These are phyloP conservation scores for Cylindrodendrum hubeiense DNA, from an alignment of 2,329 filamentous ascomycete genomes.

Conservation along the genomic window DNA sequence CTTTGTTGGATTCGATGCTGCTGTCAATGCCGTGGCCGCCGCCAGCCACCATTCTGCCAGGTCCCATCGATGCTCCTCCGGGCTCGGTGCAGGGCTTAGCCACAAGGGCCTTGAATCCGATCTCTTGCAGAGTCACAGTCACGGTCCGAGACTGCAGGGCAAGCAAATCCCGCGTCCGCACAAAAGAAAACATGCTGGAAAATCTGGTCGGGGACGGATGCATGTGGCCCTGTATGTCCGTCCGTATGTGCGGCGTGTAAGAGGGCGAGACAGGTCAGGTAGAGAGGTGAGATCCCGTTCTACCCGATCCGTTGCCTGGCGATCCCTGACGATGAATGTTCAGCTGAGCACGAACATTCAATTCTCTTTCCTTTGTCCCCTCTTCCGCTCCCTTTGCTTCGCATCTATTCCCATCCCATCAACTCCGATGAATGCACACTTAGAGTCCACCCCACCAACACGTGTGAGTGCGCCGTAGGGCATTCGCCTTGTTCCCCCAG, in stretches of 20 bases:
- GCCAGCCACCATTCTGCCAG: not conserved
- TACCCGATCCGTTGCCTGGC: not conserved
- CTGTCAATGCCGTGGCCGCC: not conserved
- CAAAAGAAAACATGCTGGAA: not conserved
- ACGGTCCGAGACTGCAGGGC: not conserved
- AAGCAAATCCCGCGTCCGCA: not conserved
- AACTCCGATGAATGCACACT: not conserved
- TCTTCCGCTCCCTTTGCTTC: not conserved
- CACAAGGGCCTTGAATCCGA: not conserved
- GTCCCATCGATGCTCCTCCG: not conserved
- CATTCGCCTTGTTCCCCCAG: not conserved
- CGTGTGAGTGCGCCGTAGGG: constrained; percentile 3
- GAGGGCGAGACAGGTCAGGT: constrained; percentile 7
- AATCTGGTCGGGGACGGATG: not conserved
- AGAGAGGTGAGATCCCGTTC: not conserved
- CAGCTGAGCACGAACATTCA: not conserved
- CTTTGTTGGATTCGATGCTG: not conserved
- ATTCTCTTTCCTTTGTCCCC: not conserved
- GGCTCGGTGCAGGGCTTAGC: not conserved
- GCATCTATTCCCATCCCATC: not conserved
- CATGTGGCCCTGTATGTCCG: not conserved
- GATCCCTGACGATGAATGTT: not conserved
- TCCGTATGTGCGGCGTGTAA: constrained; percentile 8
- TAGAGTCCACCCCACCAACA: not conserved
- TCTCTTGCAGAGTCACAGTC: not conserved